Evolutionary conservation across 2,329 filamentous ascomycete genomes (phyloP), one percentile per base, ranked within the genome.

Genomic region (Calonectria henricotiae): DNA sequence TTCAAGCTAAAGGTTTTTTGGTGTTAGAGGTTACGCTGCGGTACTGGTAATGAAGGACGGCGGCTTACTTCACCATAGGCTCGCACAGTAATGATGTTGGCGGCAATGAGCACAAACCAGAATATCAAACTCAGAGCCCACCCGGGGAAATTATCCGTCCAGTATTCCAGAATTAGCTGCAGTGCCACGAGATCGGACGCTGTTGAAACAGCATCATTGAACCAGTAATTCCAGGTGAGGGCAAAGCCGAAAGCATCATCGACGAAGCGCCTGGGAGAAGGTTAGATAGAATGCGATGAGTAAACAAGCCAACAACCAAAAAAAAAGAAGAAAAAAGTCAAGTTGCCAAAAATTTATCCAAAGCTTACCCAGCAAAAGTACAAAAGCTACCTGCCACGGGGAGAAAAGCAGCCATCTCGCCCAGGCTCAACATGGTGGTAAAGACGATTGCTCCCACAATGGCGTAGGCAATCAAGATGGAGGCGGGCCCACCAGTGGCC

Each of bases 61-160:
- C 2, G 4, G 35, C 72, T 46, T 74, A 79, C 78, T 76, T 83
- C 81, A 41, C 82, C 81, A 17, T 83, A 83, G 0, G 80, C 79
- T 20, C 74, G 71, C 23, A 83, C 81, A 1, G 78, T 80, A 37
- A 79, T 76, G n/a, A 82, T 72, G 58, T 83, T 83, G 62, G 78
- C 77, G 0, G 77, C 81, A 9, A 91, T 86, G 41, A 91, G 79
- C 2, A 90, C 79, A 6, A 86, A 82, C 83, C 89, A 87, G 73
- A 92, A 90, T 37, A 92, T 90, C 63, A 92, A 76, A 74, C 89
- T 90, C 51, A 92, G 82, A 0, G 87, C 90, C 86, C 89, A 91
- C 1, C 89, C 89, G 0, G 90, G 90, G 62, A 92, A 89, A 69
- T 86, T 85, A 51, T 88, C 85, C n/a, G 41, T 88, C 90, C 90